Conservation (phyloP, 2,329 filamentous ascomycete species). For the Venturia asperata region DNA sequence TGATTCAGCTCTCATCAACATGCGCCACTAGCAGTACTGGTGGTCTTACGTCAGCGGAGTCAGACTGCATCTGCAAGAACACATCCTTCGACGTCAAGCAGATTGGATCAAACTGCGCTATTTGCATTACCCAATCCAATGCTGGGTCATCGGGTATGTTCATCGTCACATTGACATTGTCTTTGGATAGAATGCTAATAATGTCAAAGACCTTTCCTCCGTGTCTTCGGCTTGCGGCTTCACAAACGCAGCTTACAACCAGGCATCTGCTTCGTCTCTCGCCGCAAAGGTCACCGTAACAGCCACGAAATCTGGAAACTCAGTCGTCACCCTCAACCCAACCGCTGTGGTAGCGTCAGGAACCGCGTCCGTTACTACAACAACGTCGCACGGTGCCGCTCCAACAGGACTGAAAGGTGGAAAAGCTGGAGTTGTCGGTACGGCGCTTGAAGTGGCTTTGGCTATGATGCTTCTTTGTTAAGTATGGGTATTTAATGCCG, state of each 20-base stretch:
- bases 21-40: not conserved
- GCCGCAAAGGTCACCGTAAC: constrained; percentile 15
- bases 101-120: constrained; percentile 15
- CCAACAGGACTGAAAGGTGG: not conserved
- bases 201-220: constrained; percentile 6
- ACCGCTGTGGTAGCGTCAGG: not conserved
- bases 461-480: constrained; percentile 10
- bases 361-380: not conserved
- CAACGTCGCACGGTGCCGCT: not conserved
- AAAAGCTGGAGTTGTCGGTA: constrained; percentile 5
- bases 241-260: constrained; percentile 14
- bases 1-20: constrained; percentile 9
- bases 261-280: constrained; percentile 10
- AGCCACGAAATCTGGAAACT: constrained; percentile 12
- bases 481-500: not conserved
- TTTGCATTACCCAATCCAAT: constrained; percentile 16
- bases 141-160: constrained; percentile 10
- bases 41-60: constrained; percentile 6
- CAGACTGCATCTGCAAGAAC: constrained; percentile 17
- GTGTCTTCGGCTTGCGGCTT: constrained; percentile 16
- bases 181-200: not conserved
- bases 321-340: constrained; percentile 4
- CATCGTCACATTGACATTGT: not conserved
- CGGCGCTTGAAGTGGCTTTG: constrained; percentile 11
- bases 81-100: constrained; percentile 16